phyloP scores from a whole-genome alignment of 306 rosid genomes.

The Argentina anserina region DNA sequence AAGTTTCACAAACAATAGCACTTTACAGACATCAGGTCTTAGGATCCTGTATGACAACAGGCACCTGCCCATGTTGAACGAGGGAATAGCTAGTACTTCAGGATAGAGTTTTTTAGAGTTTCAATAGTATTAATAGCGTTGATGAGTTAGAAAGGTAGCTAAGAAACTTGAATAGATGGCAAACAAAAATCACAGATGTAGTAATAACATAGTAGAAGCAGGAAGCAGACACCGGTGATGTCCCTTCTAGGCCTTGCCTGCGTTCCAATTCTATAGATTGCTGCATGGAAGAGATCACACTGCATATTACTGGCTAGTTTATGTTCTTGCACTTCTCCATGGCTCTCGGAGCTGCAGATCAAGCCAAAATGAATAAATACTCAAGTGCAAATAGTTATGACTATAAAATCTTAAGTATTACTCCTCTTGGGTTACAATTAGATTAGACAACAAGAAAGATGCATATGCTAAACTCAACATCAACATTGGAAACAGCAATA shows the following conservation, averaged over 20 bases:
- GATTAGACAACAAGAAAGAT: background rate
- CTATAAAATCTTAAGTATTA: background rate
- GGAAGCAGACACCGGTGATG: slow-evolving; percentile 30
- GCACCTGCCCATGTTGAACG: slow-evolving; percentile 26
- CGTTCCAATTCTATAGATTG: slow-evolving; percentile 18
- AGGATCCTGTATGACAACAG: slow-evolving; percentile 34
- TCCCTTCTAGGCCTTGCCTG: slow-evolving; percentile 20
- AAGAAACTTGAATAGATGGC: slow-evolving; percentile 31
- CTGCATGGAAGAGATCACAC: slow-evolving; percentile 32
- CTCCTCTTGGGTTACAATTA: background rate
- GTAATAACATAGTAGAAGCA: slow-evolving; percentile 17
- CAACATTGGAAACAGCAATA: background rate
- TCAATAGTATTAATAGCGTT: slow-evolving; percentile 11
- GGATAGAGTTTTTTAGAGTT: slow-evolving; percentile 25
- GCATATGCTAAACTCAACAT: background rate
- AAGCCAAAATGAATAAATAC: background rate
- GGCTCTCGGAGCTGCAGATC: slow-evolving; percentile 71
- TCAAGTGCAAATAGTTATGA: background rate
- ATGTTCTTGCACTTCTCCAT: slow-evolving; percentile 65
- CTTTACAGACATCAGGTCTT: slow-evolving; percentile 33
- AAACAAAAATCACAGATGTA: slow-evolving; percentile 24
- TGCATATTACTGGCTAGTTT: slow-evolving; percentile 37
- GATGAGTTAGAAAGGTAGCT: slow-evolving; percentile 28
- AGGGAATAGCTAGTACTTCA: slow-evolving; percentile 22
- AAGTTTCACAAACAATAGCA: slow-evolving; percentile 36